Evolutionary conservation across 768 basidiomycete species (phyloP), one percentile per base, ranked within the genome.

Genomic region (Melanogaster broomeanus): DNA sequence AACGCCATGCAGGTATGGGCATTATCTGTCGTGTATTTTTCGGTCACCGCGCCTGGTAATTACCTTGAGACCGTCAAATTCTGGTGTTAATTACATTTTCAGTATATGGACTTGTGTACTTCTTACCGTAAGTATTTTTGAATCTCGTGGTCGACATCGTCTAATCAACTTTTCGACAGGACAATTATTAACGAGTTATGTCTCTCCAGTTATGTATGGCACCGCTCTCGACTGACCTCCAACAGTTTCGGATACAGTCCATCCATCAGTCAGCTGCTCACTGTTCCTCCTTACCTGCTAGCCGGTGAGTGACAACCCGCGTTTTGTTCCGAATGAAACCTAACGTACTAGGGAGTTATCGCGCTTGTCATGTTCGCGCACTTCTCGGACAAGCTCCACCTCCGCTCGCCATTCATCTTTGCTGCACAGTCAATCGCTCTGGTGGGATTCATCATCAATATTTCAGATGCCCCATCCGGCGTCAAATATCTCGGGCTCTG

Each of bases 401-500:
- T 74, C 53, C 80, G 85, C n/a, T 80, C 71, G n/a, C n/a, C n/a
- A n/a, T n/a, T n/a, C n/a, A n/a, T n/a, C n/a, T n/a, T n/a, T n/a
- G n/a, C n/a, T n/a, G n/a, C n/a, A n/a, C n/a, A n/a, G n/a, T n/a
- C n/a, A n/a, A n/a, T n/a, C n/a, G n/a, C n/a, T n/a, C n/a, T n/a
- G n/a, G n/a, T n/a, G n/a, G n/a, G n/a, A n/a, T n/a, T n/a, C n/a
- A n/a, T n/a, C n/a, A n/a, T n/a, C 64, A 82, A 85, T 59, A 80
- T 86, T 42, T 78, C 82, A 3, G 62, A 74, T 27, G 79, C 69
- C 0, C 56, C 76, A 0, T 61, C 60, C 47, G 83, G 82, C 2
- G 81, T 74, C 19, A 85, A 88, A 64, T 87, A 88, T 64, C 82
- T 85, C 53, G 85, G 84, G 2, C 85, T 81, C 0, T 88, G 82